phyloP scores from a whole-genome alignment of 2,329 filamentous ascomycete species.

The Monilinia aucupariae region DNA sequence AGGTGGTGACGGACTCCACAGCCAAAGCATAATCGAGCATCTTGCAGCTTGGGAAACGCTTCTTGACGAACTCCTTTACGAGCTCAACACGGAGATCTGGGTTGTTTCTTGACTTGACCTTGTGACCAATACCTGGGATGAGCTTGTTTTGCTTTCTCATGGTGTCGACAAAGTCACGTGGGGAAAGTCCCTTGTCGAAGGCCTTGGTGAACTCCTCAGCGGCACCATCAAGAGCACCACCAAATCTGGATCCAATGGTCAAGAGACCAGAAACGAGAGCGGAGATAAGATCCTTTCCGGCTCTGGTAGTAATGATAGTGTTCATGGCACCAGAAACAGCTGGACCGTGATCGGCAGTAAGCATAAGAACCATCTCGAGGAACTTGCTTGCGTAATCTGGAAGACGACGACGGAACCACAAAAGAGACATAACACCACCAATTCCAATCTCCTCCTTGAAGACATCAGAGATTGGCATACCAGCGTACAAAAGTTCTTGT shows the following conservation, averaged over 20 bases:
- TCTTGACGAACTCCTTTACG: constrained; percentile 96
- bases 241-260: constrained; percentile 96
- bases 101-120: constrained; percentile 99
- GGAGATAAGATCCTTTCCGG: constrained; percentile 96
- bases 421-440: constrained; percentile 97
- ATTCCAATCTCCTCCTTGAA: constrained; percentile 99
- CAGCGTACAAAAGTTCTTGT: constrained; percentile 96
- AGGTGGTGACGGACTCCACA: constrained; percentile 95
- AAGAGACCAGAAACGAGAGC: constrained; percentile 93
- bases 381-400: constrained; percentile 97
- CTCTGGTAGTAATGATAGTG: constrained; percentile 99
- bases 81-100: constrained; percentile 98
- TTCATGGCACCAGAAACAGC: constrained; percentile 99
- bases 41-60: constrained; percentile 97
- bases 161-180: constrained; percentile 96
- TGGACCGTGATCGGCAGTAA: constrained; percentile 97
- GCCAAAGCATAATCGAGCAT: constrained; percentile 97
- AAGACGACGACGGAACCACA: constrained; percentile 98
- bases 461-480: constrained; percentile 99
- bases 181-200: constrained; percentile 95
- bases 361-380: constrained; percentile 99
- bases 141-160: constrained; percentile 99
- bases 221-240: constrained; percentile 95
- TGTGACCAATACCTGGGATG: constrained; percentile 97
- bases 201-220: constrained; percentile 98